A percentile compares a stretch with the other conserved stretches of the same genome.
Conservation (phyloP, 1,139 yeast species). For the Yamadazyma sp. region DNA sequence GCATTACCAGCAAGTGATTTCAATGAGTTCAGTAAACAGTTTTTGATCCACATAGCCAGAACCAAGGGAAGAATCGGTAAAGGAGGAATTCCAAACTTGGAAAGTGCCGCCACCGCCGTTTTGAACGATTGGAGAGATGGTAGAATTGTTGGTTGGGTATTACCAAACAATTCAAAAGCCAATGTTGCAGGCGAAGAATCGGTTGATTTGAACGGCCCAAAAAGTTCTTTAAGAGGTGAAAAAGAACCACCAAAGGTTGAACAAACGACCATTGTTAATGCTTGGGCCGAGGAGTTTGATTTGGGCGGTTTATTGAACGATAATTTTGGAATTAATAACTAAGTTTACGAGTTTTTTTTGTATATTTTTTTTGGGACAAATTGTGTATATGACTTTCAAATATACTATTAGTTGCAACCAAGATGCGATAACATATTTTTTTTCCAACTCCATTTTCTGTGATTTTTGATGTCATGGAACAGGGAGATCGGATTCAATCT, state of each 20-base stretch:
- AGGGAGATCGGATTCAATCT: slow-evolving; percentile 43
- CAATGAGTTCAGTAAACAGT: slow-evolving; percentile 73
- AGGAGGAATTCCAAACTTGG: slow-evolving; percentile 90
- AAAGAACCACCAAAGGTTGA: slow-evolving; percentile 57
- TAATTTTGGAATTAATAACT: slow-evolving; percentile 11
- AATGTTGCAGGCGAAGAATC: slow-evolving; percentile 19
- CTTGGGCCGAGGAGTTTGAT: slow-evolving; percentile 94
- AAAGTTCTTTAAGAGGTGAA: slow-evolving; percentile 45
- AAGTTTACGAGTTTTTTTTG: not conserved
- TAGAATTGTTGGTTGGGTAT: slow-evolving; percentile 85
- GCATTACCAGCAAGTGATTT: slow-evolving; percentile 69
- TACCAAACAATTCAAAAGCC: slow-evolving; percentile 66
- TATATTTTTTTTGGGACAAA: not conserved
- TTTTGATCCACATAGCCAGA: slow-evolving; percentile 90
- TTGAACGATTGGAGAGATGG: slow-evolving; percentile 98
- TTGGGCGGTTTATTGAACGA: slow-evolving; percentile 70
- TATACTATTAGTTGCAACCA: not conserved
- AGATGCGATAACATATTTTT: not conserved
- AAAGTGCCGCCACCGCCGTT: slow-evolving; percentile 79
- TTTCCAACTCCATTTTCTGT: not conserved
- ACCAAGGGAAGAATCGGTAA: slow-evolving; percentile 87
- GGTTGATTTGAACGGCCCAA: slow-evolving; percentile 33
- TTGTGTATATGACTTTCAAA: not conserved
- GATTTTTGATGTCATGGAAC: not conserved
- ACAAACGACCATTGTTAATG: slow-evolving; percentile 78